Conservation (phyloP, 768 basidiomycete species). For the Russula earlei region DNA sequence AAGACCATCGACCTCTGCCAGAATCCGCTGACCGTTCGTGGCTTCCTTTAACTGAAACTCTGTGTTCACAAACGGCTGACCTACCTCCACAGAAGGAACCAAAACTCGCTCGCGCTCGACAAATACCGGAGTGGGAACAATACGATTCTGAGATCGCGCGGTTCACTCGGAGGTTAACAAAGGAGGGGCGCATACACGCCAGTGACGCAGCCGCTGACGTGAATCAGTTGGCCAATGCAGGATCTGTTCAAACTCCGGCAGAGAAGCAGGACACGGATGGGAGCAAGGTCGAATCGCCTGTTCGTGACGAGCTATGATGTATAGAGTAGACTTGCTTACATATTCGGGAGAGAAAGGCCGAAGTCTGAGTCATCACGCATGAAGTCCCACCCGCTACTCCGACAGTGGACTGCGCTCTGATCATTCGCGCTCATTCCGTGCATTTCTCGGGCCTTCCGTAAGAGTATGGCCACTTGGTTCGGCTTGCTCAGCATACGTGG, state of each 20-base stretch:
- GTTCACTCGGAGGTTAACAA: constrained; percentile 65
- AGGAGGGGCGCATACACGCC: constrained; percentile 59
- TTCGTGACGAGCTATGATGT: constrained; percentile 14
- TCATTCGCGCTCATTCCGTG: too few relatives aligned
- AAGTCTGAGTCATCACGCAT: too few relatives aligned
- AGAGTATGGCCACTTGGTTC: too few relatives aligned
- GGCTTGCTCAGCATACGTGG: too few relatives aligned
- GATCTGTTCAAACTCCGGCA: constrained; percentile 21
- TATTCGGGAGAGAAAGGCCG: too few relatives aligned
- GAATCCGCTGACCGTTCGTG: constrained; percentile 82
- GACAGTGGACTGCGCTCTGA: too few relatives aligned
- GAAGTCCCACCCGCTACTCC: too few relatives aligned
- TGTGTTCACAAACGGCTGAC: background rate
- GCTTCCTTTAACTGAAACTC: background rate
- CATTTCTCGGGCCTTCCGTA: too few relatives aligned
- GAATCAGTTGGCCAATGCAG: constrained; percentile 51
- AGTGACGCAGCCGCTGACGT: constrained; percentile 59
- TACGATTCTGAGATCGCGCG: constrained; percentile 87
- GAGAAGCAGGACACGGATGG: background rate
- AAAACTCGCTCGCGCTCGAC: constrained; percentile 83
- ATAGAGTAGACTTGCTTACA: too few relatives aligned
- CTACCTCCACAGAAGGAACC: constrained; percentile 77
- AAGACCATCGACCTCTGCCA: constrained; percentile 96
- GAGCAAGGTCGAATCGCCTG: background rate
- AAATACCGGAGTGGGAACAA: constrained; percentile 96